Base-by-base conservation (phyloP, 768 basidiomycete species). In the Agaricus blazei region DNA sequence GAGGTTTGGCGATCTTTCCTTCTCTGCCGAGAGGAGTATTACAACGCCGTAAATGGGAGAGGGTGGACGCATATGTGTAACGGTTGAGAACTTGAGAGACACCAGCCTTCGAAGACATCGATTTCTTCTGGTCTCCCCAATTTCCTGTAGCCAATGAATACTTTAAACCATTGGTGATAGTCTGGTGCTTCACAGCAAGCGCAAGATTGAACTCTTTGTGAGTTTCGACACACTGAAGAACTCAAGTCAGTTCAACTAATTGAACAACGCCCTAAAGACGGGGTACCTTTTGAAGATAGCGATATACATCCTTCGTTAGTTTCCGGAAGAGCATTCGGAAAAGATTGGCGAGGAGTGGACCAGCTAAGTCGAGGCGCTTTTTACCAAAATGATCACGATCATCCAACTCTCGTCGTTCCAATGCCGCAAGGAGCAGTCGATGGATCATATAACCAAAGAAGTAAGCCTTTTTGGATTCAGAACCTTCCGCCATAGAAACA, bases 371-470 rank as follows among this genome's bases (percentile, higher is more conserved):
- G 58, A 98, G 76, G 34, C 97, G 85, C 72, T 99, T 99, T 73
- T 98, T 98, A 51, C 97, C 97, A 62, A 98, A 98, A 71, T 99
- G 97, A 73, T 99, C 97, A 74, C 97, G 92, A 72, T 99, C 97
- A 67, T 99, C 97, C 26, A 99, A 77, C 64, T 99, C 97, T 63
- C 97, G 80, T 44, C 97, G 80, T 67, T 98, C 95, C 63, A 99
- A 70, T 11, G 94, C 94, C 24, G 97, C 97, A 19, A 97, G 82
- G 0, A 98, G 75, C 27, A 99, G 79, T 58, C 97, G 88, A 71
- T 98, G 96, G 31, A 98, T 93, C 96, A 99, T 99, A 72, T 98
- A 98, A 9, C 97, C 97, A 60, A 98, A 93, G 81, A 98, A 99
- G 72, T 94, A 98, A 1, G 97, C 97, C 70, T 99, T 99, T 76